Conservation (phyloP, 768 basidiomycete genomes). For the Termitomyces sp. region DNA sequence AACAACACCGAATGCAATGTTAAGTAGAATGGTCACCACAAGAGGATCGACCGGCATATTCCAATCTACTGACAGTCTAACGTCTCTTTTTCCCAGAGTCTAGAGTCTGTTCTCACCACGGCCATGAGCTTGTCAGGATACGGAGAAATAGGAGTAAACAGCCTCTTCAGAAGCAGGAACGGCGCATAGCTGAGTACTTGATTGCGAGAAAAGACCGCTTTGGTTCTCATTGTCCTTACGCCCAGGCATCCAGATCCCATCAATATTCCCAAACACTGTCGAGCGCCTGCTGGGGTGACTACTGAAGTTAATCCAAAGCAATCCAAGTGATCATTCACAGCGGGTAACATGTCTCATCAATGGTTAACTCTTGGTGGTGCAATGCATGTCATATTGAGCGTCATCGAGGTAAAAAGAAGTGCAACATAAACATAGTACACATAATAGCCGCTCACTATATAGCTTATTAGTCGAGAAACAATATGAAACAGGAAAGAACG, state of each 20-base stretch:
- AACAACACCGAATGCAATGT: too few relatives aligned
- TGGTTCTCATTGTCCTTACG: not conserved
- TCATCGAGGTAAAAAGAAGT: conserved; percentile 6
- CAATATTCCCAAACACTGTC: not conserved
- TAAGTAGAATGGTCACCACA: not conserved
- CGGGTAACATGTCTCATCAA: not conserved
- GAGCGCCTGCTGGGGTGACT: not conserved
- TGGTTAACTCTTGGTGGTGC: not conserved
- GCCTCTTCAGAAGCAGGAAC: not conserved
- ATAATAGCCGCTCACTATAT: conserved; percentile 15
- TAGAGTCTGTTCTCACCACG: not conserved
- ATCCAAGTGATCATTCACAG: not conserved
- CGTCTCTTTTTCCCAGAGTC: not conserved
- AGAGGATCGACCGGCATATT: not conserved
- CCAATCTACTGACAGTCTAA: not conserved
- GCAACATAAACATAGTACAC: conserved; percentile 14
- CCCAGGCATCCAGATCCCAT: not conserved
- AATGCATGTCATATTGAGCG: conserved; percentile 20
- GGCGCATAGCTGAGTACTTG: not conserved
- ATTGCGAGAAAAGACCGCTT: not conserved
- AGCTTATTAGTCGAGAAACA: not conserved
- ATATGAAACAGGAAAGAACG: conserved; percentile 26
- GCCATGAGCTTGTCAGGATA: too few relatives aligned
- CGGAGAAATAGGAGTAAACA: not conserved
- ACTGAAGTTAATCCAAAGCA: not conserved